Conservation (phyloP, 345 rosid species). For the Boechera divaricarpa region DNA sequence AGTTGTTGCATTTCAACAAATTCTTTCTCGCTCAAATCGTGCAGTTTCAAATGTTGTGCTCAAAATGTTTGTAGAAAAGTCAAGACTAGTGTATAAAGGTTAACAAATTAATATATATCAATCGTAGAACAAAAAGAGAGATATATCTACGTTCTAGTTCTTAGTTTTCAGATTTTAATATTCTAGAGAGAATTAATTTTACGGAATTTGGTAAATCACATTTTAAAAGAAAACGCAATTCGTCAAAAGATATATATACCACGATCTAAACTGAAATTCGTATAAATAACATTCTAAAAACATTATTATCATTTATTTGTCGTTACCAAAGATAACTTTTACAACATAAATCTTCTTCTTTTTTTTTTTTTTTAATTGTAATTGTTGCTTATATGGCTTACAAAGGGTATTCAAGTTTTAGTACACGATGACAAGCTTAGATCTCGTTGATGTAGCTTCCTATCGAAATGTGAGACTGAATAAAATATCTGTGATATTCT, state of each 20-base stretch:
- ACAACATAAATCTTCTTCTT: too few relatives aligned
- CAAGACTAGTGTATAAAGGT: too few relatives aligned
- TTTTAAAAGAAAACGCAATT: background rate
- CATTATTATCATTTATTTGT: too few relatives aligned
- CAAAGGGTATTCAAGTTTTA: too few relatives aligned
- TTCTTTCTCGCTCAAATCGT: background rate
- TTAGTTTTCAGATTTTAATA: background rate
- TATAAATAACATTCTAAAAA: too few relatives aligned
- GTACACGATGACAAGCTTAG: too few relatives aligned
- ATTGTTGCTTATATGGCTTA: too few relatives aligned
- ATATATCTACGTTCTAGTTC: background rate
- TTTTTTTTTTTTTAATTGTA: too few relatives aligned
- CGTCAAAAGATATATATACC: background rate
- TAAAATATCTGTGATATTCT: background rate
- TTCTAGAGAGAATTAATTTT: background rate
- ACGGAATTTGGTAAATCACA: background rate
- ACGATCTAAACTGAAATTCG: background rate
- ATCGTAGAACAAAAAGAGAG: background rate
- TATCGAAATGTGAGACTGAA: background rate
- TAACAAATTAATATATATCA: too few relatives aligned
- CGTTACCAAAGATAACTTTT: too few relatives aligned
- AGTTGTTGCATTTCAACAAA: conserved; percentile 6
- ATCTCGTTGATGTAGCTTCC: background rate
- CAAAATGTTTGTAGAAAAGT: too few relatives aligned
- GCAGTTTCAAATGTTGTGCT: background rate